Evolutionary conservation across 768 basidiomycete genomes (phyloP).

Genomic region (Tubosaeta sp.): DNA sequence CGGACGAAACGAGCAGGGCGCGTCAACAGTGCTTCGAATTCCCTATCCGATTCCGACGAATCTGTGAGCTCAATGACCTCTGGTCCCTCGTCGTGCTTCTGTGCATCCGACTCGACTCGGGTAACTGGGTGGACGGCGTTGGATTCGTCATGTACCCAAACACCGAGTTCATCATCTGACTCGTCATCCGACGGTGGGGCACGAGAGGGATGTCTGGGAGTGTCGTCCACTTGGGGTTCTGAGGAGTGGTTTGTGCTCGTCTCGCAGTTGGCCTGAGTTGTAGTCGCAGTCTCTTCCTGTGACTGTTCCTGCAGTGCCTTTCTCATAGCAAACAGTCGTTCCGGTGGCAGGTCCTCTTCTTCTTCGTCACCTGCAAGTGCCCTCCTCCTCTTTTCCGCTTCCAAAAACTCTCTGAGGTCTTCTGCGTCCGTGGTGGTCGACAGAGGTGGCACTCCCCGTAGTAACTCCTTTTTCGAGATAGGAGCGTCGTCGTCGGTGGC

Average conservation of each 20-base stretch:
- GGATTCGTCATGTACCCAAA: constrained; percentile 41
- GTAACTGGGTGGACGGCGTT: constrained; percentile 33
- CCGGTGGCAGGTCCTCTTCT: constrained; percentile 24
- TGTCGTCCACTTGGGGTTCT: constrained; percentile 10
- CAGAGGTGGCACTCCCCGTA: constrained; percentile 42
- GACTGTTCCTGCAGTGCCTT: constrained; percentile 14
- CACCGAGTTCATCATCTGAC: constrained; percentile 48
- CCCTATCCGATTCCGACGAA: constrained; percentile 26
- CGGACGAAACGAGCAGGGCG: constrained; percentile 17
- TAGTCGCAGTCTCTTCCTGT: constrained; percentile 5
- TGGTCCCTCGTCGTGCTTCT: constrained; percentile 8
- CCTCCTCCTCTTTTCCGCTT: constrained; percentile 53
- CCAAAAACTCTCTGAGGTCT: constrained; percentile 63
- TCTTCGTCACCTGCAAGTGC: constrained; percentile 33
- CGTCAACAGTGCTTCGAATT: constrained; percentile 26
- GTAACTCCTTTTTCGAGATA: constrained; percentile 30
- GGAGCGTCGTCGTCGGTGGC: constrained; percentile 24
- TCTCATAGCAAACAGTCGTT: constrained; percentile 11
- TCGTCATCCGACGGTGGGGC: constrained; percentile 22
- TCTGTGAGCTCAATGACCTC: constrained; percentile 25
- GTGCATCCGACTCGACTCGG: constrained; percentile 11
- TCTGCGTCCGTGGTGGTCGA: constrained; percentile 48
- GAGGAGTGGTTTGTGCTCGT: neutral
- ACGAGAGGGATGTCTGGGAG: constrained; percentile 14
- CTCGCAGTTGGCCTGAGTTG: constrained; percentile 5